phyloP scores from a whole-genome alignment of 441 rosid genomes.

The Gossypium davidsonii region DNA sequence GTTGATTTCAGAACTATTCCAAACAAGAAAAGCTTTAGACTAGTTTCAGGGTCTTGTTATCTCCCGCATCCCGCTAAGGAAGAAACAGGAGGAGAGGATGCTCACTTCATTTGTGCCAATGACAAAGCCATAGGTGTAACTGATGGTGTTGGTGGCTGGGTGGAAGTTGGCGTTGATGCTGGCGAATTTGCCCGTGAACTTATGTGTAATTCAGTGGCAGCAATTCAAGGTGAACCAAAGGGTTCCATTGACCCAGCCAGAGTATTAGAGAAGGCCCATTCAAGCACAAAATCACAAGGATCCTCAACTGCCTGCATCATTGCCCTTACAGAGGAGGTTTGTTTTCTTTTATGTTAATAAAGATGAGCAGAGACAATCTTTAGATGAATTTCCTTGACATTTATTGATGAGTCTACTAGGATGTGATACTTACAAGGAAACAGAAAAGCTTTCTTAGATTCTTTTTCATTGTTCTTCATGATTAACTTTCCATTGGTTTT shows the following conservation, averaged over 20 bases:
- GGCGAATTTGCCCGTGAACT: slow-evolving; percentile 58
- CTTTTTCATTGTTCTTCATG: neutral
- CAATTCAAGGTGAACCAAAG: slow-evolving; percentile 44
- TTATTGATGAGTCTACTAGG: neutral
- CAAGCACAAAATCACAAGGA: slow-evolving; percentile 47
- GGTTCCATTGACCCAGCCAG: slow-evolving; percentile 42
- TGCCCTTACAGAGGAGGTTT: slow-evolving; percentile 50
- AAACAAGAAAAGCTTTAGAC: slow-evolving; percentile 37
- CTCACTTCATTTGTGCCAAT: slow-evolving; percentile 55
- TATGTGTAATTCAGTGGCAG: slow-evolving; percentile 50
- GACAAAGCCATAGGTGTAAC: slow-evolving; percentile 68
- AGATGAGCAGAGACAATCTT: neutral
- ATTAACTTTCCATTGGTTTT: neutral
- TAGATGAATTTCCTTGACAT: neutral
- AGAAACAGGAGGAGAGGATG: slow-evolving; percentile 69
- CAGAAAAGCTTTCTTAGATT: neutral
- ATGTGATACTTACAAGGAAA: neutral
- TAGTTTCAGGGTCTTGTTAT: slow-evolving; percentile 54
- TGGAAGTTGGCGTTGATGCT: slow-evolving; percentile 61
- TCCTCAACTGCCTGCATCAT: slow-evolving; percentile 73
- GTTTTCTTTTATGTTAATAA: slow-evolving; percentile 1
- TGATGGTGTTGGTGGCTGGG: slow-evolving; percentile 87
- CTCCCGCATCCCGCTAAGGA: slow-evolving; percentile 66
- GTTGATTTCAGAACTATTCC: slow-evolving; percentile 24
- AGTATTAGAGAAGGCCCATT: slow-evolving; percentile 65